These are phyloP conservation scores for Taphrina pruni DNA, from an alignment of 1,139 yeast genomes.

Conservation along the genomic window DNA sequence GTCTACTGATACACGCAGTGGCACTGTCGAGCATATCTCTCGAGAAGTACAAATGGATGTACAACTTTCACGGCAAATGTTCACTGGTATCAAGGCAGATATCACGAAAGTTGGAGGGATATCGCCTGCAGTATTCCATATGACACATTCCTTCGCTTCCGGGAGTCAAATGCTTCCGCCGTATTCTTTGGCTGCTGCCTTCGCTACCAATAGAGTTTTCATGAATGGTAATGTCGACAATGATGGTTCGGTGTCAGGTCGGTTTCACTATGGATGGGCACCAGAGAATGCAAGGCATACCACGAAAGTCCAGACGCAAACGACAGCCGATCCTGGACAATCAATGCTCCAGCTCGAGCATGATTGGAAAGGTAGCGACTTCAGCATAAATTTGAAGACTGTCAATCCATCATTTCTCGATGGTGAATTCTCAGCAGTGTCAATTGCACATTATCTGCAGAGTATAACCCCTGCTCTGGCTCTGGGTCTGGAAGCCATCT, in stretches of 20 bases:
- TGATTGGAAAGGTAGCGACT: conserved; percentile 89
- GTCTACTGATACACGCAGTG: conserved; percentile 8
- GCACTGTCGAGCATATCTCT: conserved; percentile 39
- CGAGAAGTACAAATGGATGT: conserved; percentile 41
- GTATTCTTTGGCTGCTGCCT: conserved; percentile 88
- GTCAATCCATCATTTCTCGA: conserved; percentile 83
- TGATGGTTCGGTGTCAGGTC: conserved; percentile 83
- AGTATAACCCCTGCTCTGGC: conserved; percentile 82
- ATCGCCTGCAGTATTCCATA: conserved; percentile 90
- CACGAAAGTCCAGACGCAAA: conserved; percentile 85
- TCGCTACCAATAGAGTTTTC: conserved; percentile 68
- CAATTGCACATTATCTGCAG: conserved; percentile 89
- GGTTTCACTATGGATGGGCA: conserved; percentile 87
- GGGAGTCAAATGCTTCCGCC: conserved; percentile 85
- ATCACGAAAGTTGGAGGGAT: conserved; percentile 88
- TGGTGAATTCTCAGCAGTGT: conserved; percentile 79
- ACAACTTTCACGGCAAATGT: conserved; percentile 54
- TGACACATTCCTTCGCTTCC: conserved; percentile 88
- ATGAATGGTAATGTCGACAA: conserved; percentile 44
- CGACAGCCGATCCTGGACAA: conserved; percentile 68
- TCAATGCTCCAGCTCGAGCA: conserved; percentile 97
- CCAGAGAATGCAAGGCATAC: conserved; percentile 64
- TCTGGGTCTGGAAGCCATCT: conserved; percentile 90
- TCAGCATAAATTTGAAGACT: conserved; percentile 84
- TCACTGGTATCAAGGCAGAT: conserved; percentile 97